Evolutionary conservation across 192 early-diverging fungal genomes (phyloP).

Genomic region (Pilaira anomala): DNA sequence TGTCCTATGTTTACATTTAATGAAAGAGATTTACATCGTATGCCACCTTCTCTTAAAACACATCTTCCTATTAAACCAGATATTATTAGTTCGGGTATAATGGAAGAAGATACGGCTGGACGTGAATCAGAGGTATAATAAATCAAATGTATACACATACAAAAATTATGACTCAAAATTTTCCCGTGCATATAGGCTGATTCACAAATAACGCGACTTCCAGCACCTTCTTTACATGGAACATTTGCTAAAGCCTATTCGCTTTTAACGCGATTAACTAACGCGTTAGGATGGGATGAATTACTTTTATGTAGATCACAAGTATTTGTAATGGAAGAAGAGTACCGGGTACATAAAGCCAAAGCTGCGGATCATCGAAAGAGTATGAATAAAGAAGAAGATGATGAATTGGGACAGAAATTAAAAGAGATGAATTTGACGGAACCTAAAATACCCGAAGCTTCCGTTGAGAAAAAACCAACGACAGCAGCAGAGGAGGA

Average conservation of each 20-base stretch:
- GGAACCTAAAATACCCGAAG: background rate
- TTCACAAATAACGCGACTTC: slow-evolving; percentile 74
- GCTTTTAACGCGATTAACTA: slow-evolving; percentile 75
- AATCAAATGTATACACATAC: background rate
- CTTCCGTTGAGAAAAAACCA: slow-evolving; percentile 24
- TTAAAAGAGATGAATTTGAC: background rate
- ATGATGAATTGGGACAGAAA: slow-evolving; percentile 20
- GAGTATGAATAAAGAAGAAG: slow-evolving; percentile 36
- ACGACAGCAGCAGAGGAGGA: slow-evolving; percentile 38
- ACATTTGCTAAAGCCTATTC: slow-evolving; percentile 91
- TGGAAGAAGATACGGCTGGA: slow-evolving; percentile 54
- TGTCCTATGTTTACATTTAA: slow-evolving; percentile 98
- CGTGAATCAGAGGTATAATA: slow-evolving; percentile 49
- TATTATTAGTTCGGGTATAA: slow-evolving; percentile 52
- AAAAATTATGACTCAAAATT: background rate
- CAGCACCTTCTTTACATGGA: slow-evolving; percentile 86
- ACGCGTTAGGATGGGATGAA: slow-evolving; percentile 94
- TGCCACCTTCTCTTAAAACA: slow-evolving; percentile 84
- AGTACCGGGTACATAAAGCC: slow-evolving; percentile 78
- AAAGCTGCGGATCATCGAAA: slow-evolving; percentile 67
- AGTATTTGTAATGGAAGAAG: slow-evolving; percentile 99
- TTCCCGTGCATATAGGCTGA: slow-evolving; percentile 38
- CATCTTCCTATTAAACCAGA: slow-evolving; percentile 89
- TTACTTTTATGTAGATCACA: slow-evolving; percentile 78
- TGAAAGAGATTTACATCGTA: slow-evolving; percentile 83